These are phyloP conservation scores for Mollisiaceae sp. DNA, from an alignment of 2,329 filamentous ascomycete genomes.

Conservation along the genomic window DNA sequence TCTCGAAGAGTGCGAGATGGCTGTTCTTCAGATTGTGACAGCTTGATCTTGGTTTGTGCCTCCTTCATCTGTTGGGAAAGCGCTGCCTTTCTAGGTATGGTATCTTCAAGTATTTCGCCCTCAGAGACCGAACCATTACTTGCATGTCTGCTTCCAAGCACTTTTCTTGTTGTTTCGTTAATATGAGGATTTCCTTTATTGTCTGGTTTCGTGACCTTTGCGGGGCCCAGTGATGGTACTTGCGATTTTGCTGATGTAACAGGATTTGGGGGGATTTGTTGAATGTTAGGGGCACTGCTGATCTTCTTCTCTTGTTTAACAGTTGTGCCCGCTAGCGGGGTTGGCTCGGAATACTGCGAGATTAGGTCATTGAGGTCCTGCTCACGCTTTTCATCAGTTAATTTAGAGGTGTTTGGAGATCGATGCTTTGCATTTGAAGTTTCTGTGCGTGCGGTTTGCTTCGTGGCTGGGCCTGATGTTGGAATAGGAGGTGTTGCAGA, in stretches of 20 bases:
- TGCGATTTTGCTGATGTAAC: constrained; percentile 27
- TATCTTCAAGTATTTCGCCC: constrained; percentile 43
- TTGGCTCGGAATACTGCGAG: constrained; percentile 36
- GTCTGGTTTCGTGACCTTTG: constrained; percentile 27
- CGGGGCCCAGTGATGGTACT: constrained; percentile 22
- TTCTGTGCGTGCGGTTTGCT: constrained; percentile 22
- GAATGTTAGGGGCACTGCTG: constrained; percentile 17
- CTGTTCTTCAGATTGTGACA: constrained; percentile 27
- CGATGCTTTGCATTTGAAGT: constrained; percentile 27
- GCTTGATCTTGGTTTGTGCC: constrained; percentile 18
- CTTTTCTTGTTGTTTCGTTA: constrained; percentile 22
- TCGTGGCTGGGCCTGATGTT: constrained; percentile 11
- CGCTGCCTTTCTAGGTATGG: constrained; percentile 24
- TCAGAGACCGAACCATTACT: constrained; percentile 39
- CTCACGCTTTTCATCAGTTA: constrained; percentile 27
- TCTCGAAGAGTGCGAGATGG: constrained; percentile 26
- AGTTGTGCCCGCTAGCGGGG: constrained; percentile 26
- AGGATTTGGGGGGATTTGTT: constrained; percentile 16
- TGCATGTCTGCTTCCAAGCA: constrained; percentile 23
- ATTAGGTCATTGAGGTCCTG: constrained; percentile 38
- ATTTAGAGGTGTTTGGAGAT: constrained; percentile 29
- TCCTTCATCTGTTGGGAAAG: constrained; percentile 30
- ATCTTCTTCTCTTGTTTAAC: constrained; percentile 26
- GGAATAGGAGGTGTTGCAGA: constrained; percentile 34
- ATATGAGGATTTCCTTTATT: constrained; percentile 24